Percentiles rank a stretch among this genome's conserved stretches.
Conservation (phyloP, 805 yeast species). For the Schizosaccharomyces octosporus region DNA sequence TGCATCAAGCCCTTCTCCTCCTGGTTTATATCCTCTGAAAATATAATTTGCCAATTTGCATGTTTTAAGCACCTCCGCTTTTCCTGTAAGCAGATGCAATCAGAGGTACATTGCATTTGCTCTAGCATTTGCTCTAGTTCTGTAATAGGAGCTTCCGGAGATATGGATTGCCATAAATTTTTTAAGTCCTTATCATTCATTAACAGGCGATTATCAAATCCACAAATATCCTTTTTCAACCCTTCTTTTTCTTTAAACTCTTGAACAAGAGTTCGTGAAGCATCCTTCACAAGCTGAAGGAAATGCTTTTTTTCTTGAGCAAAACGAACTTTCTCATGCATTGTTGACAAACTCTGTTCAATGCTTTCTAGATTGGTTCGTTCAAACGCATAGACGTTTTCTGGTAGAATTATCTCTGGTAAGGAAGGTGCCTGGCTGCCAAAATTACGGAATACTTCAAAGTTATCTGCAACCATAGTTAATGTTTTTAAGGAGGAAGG, state of each 20-base stretch:
- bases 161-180: neutral
- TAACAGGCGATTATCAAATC: conserved; percentile 11
- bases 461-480: neutral
- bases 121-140: conserved; percentile 1
- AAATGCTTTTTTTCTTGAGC: neutral
- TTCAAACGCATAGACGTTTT: neutral
- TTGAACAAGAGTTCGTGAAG: neutral
- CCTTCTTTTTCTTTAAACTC: neutral
- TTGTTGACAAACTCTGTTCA: neutral
- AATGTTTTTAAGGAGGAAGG: neutral
- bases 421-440: neutral
- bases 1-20: neutral
- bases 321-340: neutral
- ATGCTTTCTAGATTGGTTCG: neutral
- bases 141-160: neutral
- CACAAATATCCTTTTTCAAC: conserved; percentile 11
- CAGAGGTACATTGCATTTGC: neutral
- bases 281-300: neutral
- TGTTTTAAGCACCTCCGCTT: conserved; percentile 9
- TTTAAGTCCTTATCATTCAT: neutral
- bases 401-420: neutral
- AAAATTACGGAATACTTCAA: neutral
- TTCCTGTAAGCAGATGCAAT: conserved; percentile 7
- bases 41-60: conserved; percentile 8
- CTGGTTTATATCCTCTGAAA: conserved; percentile 7